These are phyloP conservation scores for Yamagishiella unicocca DNA, from an alignment of 139 green algal species.

Conservation along the genomic window DNA sequence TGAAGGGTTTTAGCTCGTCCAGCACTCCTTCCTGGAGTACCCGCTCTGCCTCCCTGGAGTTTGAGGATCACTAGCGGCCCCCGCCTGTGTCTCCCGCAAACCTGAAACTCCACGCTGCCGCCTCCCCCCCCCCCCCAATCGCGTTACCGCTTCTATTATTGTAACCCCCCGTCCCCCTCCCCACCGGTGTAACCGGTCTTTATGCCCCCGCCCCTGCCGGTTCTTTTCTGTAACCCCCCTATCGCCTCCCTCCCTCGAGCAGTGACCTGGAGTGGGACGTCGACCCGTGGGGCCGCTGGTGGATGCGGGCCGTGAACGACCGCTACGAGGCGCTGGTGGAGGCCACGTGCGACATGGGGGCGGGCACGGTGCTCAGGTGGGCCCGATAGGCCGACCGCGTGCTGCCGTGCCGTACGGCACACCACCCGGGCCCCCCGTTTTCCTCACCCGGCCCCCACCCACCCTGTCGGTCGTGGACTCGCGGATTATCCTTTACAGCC, in stretches of 20 bases:
- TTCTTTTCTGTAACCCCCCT: background rate
- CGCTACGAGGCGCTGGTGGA: conserved; percentile 87
- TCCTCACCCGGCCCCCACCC: too few species aligned
- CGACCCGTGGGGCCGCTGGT: conserved; percentile 91
- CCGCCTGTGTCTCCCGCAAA: too few species aligned
- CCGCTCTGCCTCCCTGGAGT: too few species aligned
- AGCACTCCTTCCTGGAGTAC: too few species aligned
- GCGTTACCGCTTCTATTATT: background rate
- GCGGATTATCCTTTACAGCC: too few species aligned
- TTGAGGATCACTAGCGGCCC: too few species aligned
- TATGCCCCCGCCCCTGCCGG: too few species aligned
- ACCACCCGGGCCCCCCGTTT: background rate
- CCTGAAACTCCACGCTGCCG: too few species aligned
- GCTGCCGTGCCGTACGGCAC: background rate
- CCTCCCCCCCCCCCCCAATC: background rate
- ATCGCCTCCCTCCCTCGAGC: background rate
- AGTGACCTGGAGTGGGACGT: conserved; percentile 86
- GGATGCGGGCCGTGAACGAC: conserved; percentile 56
- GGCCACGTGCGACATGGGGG: conserved; percentile 57
- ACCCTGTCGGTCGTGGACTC: too few species aligned
- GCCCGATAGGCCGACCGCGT: background rate
- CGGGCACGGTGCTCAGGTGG: conserved; percentile 72
- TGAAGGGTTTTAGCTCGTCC: too few species aligned
- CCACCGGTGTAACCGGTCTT: too few species aligned
- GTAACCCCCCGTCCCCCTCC: too few species aligned